These are phyloP conservation scores for Chlorella sp. DNA, from an alignment of 139 green algal genomes.

Conservation along the genomic window DNA sequence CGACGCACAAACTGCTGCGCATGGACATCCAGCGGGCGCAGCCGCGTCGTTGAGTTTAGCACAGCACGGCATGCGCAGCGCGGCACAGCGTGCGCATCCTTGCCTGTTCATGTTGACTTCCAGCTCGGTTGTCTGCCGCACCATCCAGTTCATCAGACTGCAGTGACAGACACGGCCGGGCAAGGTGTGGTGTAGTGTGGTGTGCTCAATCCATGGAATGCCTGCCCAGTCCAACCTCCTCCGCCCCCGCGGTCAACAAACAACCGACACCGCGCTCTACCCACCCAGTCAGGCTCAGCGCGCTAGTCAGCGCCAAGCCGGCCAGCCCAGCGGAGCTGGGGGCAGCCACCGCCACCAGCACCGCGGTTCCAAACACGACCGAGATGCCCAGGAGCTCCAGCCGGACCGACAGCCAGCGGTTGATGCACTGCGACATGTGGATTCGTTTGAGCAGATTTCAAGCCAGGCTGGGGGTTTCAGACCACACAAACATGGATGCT, in stretches of 20 bases:
- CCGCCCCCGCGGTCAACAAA: too few species aligned
- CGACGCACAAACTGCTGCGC: too few species aligned
- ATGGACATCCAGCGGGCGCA: too few species aligned
- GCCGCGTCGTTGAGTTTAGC: too few species aligned
- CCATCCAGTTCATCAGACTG: conserved; percentile 85
- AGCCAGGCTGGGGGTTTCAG: too few species aligned
- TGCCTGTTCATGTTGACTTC: conserved; percentile 95
- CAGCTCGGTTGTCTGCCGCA: conserved; percentile 85
- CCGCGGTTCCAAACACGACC: conserved; percentile 62
- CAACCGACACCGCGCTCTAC: background rate
- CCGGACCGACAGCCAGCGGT: conserved; percentile 93
- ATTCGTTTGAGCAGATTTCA: too few species aligned
- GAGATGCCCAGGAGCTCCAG: conserved; percentile 91
- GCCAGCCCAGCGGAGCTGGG: conserved; percentile 77
- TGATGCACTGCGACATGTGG: conserved; percentile 62
- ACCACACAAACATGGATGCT: too few species aligned
- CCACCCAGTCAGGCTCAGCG: conserved; percentile 81
- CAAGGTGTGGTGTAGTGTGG: too few species aligned
- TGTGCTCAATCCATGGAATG: too few species aligned
- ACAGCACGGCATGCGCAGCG: too few species aligned
- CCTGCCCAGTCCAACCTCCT: background rate
- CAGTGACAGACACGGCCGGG: background rate
- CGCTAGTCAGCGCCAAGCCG: conserved; percentile 88
- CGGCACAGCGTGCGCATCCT: too few species aligned
- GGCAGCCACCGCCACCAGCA: conserved; percentile 67